Base-by-base conservation (phyloP, 1,284 basidiomycete genomes). In the Sporisorium graminicola region DNA sequence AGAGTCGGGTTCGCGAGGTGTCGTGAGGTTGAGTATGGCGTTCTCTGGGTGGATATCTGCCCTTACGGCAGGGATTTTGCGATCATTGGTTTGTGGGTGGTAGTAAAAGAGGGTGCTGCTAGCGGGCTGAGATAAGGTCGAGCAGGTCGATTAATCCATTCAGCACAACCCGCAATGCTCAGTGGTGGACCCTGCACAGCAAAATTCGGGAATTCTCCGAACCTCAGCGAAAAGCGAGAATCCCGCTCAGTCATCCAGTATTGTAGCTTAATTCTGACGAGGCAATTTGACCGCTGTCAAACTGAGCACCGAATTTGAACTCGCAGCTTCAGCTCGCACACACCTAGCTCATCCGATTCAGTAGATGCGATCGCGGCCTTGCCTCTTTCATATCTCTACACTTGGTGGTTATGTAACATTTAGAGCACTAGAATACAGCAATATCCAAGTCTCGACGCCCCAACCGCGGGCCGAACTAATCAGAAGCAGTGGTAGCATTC, bases 141-240 rank as follows among this genome's bases (percentile, higher is more conserved):
- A 50, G 27, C 35, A 42, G 26, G 24, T 47, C 18, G 47, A 24
- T 8, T 9, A 5, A n/a, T 18, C 26, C 18, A 27, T 27, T 49
- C 47, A 57, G 51, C 33, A 43, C n/a, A n/a, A 14, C 7, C 8
- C 29, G 14, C 12, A 33, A 12, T 13, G 31, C 20, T 20, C 50
- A 43, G 42, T 16, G 37, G 16, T 67, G 65, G 65, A 47, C 65
- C 65, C 50, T 61, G 65, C 65, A 27, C 57, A 47, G 54, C 46
- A 59, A n/a, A 60, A 49, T 56, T 56, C 47, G 57, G 53, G 35
- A 13, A 27, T 37, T 7, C 50, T 52, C 58, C 46, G 52, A 40
- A 29, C 5, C 14, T 37, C 35, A 26, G 37, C 52, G 35, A 53
- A 53, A 53, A 26, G 37, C 52, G 35, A 53, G 42, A 53, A 53